Evolutionary conservation across 306 rosid species (phyloP).

Genomic region (Trifolium fragiferum): DNA sequence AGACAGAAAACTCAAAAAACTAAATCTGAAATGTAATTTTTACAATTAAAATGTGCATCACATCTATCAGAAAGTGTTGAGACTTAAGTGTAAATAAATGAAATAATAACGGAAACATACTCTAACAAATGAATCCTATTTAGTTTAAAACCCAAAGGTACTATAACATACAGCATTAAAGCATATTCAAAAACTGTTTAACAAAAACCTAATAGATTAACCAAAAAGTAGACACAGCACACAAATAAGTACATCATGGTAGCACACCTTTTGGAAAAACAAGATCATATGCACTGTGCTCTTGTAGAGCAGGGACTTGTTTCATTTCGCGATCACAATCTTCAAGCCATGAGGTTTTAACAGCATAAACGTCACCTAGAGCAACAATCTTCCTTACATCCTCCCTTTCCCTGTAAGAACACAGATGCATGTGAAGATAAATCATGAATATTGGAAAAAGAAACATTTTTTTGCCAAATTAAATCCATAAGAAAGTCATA

Average conservation of each 20-base stretch:
- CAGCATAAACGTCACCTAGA: conserved; percentile 73
- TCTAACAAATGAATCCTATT: conserved; percentile 33
- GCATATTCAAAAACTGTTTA: conserved; percentile 5
- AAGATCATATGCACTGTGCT: conserved; percentile 75
- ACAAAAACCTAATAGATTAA: conserved; percentile 27
- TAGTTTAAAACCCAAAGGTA: conserved; percentile 35
- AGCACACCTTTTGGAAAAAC: conserved; percentile 79
- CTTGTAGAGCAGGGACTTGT: conserved; percentile 67
- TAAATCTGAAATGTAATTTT: neutral
- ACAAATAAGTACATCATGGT: conserved; percentile 23
- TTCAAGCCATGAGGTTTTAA: conserved; percentile 84
- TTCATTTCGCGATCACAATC: conserved; percentile 80
- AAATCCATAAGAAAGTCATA: conserved; percentile 25
- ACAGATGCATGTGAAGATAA: conserved; percentile 28
- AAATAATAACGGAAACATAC: conserved; percentile 8
- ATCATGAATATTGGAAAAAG: neutral
- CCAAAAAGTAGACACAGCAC: conserved; percentile 18
- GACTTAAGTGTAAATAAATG: neutral
- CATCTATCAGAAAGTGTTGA: too few relatives aligned
- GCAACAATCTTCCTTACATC: conserved; percentile 88
- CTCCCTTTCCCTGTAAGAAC: conserved; percentile 72
- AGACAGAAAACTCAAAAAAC: neutral
- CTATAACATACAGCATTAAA: conserved; percentile 29
- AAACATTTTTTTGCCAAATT: conserved; percentile 24
- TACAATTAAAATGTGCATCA: neutral